Percentiles rank a stretch among this genome's conserved stretches.
Evolutionary conservation across 208 protist genomes (phyloP).

Genomic region (Trypanosoma rangeli): DNA sequence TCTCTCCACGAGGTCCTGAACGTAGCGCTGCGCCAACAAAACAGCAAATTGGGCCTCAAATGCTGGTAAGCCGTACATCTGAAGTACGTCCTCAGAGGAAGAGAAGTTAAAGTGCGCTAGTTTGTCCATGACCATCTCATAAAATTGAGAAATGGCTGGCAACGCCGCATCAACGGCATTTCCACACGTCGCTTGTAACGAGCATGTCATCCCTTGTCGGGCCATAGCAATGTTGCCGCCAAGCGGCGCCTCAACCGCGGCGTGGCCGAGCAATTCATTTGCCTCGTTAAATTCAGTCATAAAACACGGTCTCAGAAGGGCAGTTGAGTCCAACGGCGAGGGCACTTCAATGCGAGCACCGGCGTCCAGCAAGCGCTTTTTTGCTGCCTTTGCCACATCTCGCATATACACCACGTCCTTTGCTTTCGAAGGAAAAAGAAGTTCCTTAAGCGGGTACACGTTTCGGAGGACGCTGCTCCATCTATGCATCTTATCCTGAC

Average conservation of each 20-base stretch:
- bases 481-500: background rate
- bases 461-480: background rate
- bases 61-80: background rate
- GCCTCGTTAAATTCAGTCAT: background rate
- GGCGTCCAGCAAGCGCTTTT: background rate
- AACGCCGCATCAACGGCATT: background rate
- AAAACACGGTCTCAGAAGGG: background rate
- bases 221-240: background rate
- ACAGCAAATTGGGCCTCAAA: conserved; percentile 23
- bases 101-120: background rate
- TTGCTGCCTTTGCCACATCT: conserved; percentile 15
- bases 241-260: background rate
- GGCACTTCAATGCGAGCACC: conserved; percentile 12
- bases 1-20: background rate
- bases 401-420: background rate
- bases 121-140: background rate
- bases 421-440: background rate
- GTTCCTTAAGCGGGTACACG: conserved; percentile 1
- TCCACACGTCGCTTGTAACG: background rate
- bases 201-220: background rate
- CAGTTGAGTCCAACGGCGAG: background rate
- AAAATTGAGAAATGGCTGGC: conserved; percentile 1
- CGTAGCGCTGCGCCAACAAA: conserved; percentile 15
- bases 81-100: conserved; percentile 11
- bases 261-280: background rate